phyloP scores from a whole-genome alignment of 306 rosid genomes.

The Hylodesmum podocarpum region DNA sequence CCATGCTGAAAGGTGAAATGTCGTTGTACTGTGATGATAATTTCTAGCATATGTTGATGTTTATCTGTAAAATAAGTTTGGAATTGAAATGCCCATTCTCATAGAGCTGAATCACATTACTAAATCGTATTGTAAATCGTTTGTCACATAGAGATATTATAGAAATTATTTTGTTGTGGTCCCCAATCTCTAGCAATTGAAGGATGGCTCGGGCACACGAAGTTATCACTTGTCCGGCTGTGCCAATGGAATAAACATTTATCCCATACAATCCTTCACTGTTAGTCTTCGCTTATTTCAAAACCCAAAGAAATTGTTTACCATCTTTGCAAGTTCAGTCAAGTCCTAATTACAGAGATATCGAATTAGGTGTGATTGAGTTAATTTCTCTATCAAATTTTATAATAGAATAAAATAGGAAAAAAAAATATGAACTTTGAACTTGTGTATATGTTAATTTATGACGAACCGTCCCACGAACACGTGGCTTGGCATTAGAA shows the following conservation, averaged over 20 bases:
- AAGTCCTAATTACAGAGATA: background rate
- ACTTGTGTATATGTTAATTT: no score
- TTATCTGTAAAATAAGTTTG: conserved; percentile 32
- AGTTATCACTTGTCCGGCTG: background rate
- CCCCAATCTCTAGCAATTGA: background rate
- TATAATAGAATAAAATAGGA: no score
- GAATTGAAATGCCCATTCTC: background rate
- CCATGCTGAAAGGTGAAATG: conserved; percentile 23
- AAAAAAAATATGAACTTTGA: no score
- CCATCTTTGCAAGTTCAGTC: background rate
- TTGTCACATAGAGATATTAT: background rate
- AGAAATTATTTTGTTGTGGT: conserved; percentile 5
- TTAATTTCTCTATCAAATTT: no score
- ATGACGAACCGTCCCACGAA: no score
- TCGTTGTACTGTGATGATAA: background rate
- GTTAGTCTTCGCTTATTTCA: background rate
- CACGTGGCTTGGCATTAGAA: no score
- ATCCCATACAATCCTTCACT: background rate
- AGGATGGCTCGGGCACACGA: background rate
- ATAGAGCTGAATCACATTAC: background rate
- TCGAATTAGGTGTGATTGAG: no score
- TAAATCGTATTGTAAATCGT: conserved; percentile 28
- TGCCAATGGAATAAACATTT: background rate
- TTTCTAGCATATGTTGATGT: conserved; percentile 14
- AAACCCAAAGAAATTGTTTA: background rate